Base-by-base conservation (phyloP, 2,329 filamentous ascomycete species). In the Westerdykella ornata region DNA sequence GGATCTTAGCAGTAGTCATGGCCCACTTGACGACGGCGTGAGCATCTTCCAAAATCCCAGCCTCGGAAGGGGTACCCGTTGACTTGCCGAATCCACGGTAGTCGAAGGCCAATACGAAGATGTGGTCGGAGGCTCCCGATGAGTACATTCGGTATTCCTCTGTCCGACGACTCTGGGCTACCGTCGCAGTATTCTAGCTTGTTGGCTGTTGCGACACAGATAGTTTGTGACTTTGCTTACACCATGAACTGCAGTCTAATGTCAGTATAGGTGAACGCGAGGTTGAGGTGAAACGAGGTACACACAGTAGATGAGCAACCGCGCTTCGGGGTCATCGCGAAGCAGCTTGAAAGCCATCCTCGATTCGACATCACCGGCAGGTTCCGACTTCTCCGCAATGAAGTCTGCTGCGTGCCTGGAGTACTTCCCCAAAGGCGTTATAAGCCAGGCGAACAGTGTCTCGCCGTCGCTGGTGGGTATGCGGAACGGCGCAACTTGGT, bases 11-110 rank as follows among this genome's bases (percentile, higher is more conserved):
- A 1, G 75, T 72, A n/a, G 79, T 69, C 34, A 88, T 71, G 3
- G 85, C 84, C 72, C 84, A 94, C 42, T 88, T 76, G 2, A 94
- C 72, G 1, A 86, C 70, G 0, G 88, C 74, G 8, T 84, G 72
- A 13, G 82, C 88, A 59, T 97, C 90, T 9, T 77, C 78, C 39
- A 94, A 83, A 3, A 96, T 68, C 0, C 90, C 90, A 30, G 75
- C 67, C 66, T 97, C 90, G 0, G 81, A 83, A 0, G 90, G 90
- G 1, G 68, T 70, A 9, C 90, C 90, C 1, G 82, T 86, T 5
- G 86, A 94, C 35, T 79, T 76, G 1, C 89, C 90, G 53, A 88
- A 97, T 1, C 89, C 89, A 20, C 89, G 84, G 63, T 96, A 96
- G 70, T 96, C 89, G 49, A 96, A 81, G n/a, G 87, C 77, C 12